Base-by-base conservation (phyloP, 371 early-diverging fungal genomes). In the Mortierella polycephala region DNA sequence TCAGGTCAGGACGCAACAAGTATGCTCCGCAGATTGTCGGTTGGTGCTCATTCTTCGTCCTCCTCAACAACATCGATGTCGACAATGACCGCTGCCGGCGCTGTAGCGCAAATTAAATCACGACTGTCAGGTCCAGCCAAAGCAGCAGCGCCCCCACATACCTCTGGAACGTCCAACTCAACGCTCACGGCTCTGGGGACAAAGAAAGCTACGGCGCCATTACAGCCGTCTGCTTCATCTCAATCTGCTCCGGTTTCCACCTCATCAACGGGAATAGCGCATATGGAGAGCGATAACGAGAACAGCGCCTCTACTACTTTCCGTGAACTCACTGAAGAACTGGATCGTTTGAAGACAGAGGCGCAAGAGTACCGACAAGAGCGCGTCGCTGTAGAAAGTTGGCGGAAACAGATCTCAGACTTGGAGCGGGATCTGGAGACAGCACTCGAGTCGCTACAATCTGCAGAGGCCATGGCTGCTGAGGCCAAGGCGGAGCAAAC, bases 381-480 rank as follows among this genome's bases (percentile, higher is more conserved):
- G 21, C 67, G 59, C 0, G 41, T 42, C 9, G 50, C 57, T 39
- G 53, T 57, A 0, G 77, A 77, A 16, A 53, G 44, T 7, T 60
- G 59, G 61, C 62, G 67, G 20, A 71, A 77, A 39, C 77, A 77
- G 47, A 67, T 71, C 16, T 67, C 68, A 12, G 55, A 51, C 21
- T 41, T 77, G 42, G 68, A 77, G 62, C 64, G 77, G 4, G 77
- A 77, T 54, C 72, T 77, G 21, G 77, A 64, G 53, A 45, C 62
- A 10, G 77, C 77, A 10, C 55, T 77, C 23, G 77, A 77, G 14
- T 52, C 77, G 12, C 47, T 77, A 18, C 64, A 71, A 30, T 16
- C 52, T 3, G 64, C 72, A 18, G 77, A 77, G 44, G 72, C 64
- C 0, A 60, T 57, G 45, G 68, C 57, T 11, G 61, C 64, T 23